phyloP scores from a whole-genome alignment of 495 filamentous ascomycete species.

The Penicillium antarcticum region DNA sequence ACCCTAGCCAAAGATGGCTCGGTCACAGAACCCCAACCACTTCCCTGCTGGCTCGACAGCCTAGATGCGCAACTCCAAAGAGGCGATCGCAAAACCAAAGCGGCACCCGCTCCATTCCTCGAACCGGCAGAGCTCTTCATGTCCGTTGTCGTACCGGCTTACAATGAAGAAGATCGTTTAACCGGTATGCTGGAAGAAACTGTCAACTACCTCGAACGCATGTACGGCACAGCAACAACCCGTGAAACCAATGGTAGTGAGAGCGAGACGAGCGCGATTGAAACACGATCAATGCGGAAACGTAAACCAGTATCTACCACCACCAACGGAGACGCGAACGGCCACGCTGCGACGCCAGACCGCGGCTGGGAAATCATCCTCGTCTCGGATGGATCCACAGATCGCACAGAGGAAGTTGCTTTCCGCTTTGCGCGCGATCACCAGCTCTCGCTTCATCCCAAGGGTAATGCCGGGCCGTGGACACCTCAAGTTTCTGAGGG shows the following conservation, averaged over 20 bases:
- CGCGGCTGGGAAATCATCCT: conserved; percentile 93
- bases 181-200: conserved; percentile 85
- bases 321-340: conserved; percentile 17
- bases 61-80: conserved; percentile 45
- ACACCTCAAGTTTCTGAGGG: conserved; percentile 36
- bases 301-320: conserved; percentile 18
- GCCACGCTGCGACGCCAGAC: conserved; percentile 16
- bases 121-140: conserved; percentile 62
- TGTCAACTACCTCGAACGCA: conserved; percentile 73
- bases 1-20: conserved; percentile 66
- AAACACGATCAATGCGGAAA: conserved; percentile 25
- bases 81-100: conserved; percentile 25
- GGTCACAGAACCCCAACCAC: conserved; percentile 51
- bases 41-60: conserved; percentile 83
- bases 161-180: conserved; percentile 86
- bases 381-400: conserved; percentile 87
- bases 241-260: neutral
- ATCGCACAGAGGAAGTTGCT: conserved; percentile 75
- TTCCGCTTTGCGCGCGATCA: conserved; percentile 67
- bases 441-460: conserved; percentile 41
- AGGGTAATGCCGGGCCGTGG: conserved; percentile 43
- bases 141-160: conserved; percentile 90
- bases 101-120: conserved; percentile 29
- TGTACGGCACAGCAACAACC: conserved; percentile 56
- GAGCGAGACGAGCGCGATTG: conserved; percentile 1